Base-by-base conservation (phyloP, 805 yeast species). In the Brettanomyces custersianus region DNA sequence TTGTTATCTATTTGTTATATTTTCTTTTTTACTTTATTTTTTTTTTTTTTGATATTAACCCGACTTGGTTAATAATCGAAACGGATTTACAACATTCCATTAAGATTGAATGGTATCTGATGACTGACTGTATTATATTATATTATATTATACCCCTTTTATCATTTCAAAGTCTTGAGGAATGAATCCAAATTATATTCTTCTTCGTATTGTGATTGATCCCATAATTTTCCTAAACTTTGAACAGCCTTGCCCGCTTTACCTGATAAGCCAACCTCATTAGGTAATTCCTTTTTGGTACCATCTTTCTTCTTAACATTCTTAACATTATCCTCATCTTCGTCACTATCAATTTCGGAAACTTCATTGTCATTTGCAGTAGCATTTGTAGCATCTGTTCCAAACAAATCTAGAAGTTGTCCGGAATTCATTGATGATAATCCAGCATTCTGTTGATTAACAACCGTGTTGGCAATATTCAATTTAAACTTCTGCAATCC, bases 371-470 rank as follows among this genome's bases (percentile, higher is more conserved):
- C 46, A 19, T 27, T 19, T 19, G 56, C 48, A 5, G 51, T 47
- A 13, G 35, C 44, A 11, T 40, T 47, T 3, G 54, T 47, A 4
- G 76, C 84, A 36, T 80, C 82, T 5, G 80, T 80, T 45, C 84
- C 86, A 53, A 92, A 92, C 53, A 92, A 62, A 52, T 92, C 97
- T 28, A 92, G 63, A 40, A 92, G 67, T 58, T 92, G 97, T 52
- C 84, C 86, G 0, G 99, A 90, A 51, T 86, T 96, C 98, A 92
- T 92, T 0, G 96, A 84, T 3, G 85, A 75, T 43, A 92, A 70
- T 1, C 97, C 97, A n/a, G 94, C 74, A 56, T 92, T 92, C 54
- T 92, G 98, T 57, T 92, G 99, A 54, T 87, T 88, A 36, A 92
- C 94, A 47, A 92, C 83, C 0, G 97, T 84, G 0, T 95, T 84